Evolutionary conservation across 129 eudicot genomes (phyloP), one percentile per base, ranked within the genome.

Genomic region (Artemisia annua): DNA sequence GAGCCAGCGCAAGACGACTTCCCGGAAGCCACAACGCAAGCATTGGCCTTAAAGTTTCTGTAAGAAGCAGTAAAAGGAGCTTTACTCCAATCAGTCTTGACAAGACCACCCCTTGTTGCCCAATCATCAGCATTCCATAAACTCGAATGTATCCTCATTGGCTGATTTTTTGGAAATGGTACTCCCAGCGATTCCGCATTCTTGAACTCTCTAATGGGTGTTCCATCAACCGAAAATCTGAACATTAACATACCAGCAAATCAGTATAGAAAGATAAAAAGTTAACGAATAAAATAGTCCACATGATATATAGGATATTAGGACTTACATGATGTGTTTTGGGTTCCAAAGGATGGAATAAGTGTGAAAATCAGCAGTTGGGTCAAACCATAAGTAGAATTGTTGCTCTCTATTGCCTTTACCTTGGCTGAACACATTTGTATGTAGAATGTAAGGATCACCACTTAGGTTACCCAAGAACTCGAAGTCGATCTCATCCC

Each of bases 41-140:
- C 85, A 43, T 83, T 79, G 3, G 83, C 88, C 24, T 74, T 79
- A 50, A 85, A 88, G 63, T 82, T 84, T 43, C 85, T 74, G 72
- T 85, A 88, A 0, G 96, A 77, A 32, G 96, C 96, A 0, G 88
- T 88, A 52, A 85, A 88, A 17, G 96, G 96, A 12, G 96, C 96
- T 12, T 86, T 46, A 22, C 62, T 76, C 96, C 96, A 88, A 14
- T 88, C 91, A 0, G 91, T 83, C 82, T 88, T 85, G 44, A 85
- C 82, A 15, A 85, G 80, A 2, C 95, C 95, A 18, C 94, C 88
- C 62, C 91, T 79, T 7, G 96, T 88, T 2, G 96, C 91, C 96
- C 96, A 88, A 7, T 88, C 90, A 4, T 88, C 95, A 0, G 96
- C 91, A 26, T 88, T 85, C 96, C 96, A 88, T n/a, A 88, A 63